Percentiles rank a stretch among this genome's conserved stretches.
These are phyloP conservation scores for Malania oleifera DNA, from an alignment of 164 flowering plant genomes.

Conservation along the genomic window DNA sequence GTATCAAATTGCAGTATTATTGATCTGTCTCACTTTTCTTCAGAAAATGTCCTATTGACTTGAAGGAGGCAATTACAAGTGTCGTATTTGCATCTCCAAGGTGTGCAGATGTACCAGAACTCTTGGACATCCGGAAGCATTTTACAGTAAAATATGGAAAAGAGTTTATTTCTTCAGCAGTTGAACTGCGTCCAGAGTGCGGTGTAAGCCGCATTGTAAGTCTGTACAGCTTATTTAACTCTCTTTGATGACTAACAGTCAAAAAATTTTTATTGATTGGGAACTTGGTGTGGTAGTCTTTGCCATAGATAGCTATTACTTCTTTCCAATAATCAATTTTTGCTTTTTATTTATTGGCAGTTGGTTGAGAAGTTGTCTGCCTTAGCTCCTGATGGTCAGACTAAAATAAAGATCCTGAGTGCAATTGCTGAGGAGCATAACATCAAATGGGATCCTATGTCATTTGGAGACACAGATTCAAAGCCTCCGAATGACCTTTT, in stretches of 20 bases:
- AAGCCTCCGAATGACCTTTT: slow-evolving; percentile 47
- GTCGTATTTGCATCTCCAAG: slow-evolving; percentile 84
- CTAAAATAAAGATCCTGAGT: slow-evolving; percentile 66
- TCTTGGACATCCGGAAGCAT: slow-evolving; percentile 66
- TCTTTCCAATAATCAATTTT: no score
- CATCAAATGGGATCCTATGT: slow-evolving; percentile 66
- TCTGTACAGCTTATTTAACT: slow-evolving; percentile 1
- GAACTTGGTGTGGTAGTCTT: not conserved
- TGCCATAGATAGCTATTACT: not conserved
- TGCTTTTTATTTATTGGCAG: no score
- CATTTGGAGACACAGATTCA: slow-evolving; percentile 43
- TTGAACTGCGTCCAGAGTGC: slow-evolving; percentile 81
- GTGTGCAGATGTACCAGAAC: slow-evolving; percentile 82
- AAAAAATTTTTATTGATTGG: not conserved
- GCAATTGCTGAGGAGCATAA: slow-evolving; percentile 82
- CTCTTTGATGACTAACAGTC: not conserved
- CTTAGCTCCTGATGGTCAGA: slow-evolving; percentile 69
- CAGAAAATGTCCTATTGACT: slow-evolving; percentile 89
- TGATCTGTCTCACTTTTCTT: slow-evolving; percentile 7
- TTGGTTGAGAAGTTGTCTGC: slow-evolving; percentile 89
- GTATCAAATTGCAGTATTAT: not conserved
- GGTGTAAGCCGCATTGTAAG: slow-evolving; percentile 82
- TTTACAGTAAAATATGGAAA: slow-evolving; percentile 89
- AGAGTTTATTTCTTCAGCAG: slow-evolving; percentile 70
- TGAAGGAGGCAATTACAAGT: slow-evolving; percentile 90